Evolutionary conservation across 2,329 filamentous ascomycete species (phyloP), one percentile per base, ranked within the genome.

Genomic region (Pestalotiopsis sp.): DNA sequence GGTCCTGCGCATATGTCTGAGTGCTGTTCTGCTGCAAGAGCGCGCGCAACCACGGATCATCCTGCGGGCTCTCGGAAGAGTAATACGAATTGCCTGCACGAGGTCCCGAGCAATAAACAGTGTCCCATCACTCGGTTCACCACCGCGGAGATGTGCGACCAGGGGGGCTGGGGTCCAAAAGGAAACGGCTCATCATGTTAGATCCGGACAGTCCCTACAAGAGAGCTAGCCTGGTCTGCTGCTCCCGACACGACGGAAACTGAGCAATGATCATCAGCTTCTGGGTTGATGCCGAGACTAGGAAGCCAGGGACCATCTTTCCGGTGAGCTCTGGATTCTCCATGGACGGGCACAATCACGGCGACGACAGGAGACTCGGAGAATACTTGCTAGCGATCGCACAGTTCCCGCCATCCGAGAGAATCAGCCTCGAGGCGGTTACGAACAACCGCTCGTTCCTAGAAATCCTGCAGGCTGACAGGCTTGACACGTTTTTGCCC

Each of bases 61-160:
- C 4, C 45, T 52, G 45, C 45, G 45, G 45, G 45, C 45, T n/a
- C 4, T n/a, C 45, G 45, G 45, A 17, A 52, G 17, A 52, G 14
- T 45, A 52, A 52, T 52, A 52, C 45, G 45, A 52, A 52, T 52
- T 3, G 45, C 45, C 13, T 17, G 45, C 45, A 52, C 6, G 45
- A 52, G 17, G 45, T n/a, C 45, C n/a, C 45, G 45, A n/a, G 17
- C 45, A 52, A 52, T 52, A 52, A 52, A 52, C 45, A 20, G 7
- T 17, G n/a, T 52, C n/a, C 45, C 17, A 52, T 17, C 45, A n/a
- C 7, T n/a, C 45, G 45, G 45, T n/a, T 39, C 31, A 39, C 25
- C 59, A 61, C 31, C 59, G n/a, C 59, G 27, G 27, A 49, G 39
- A 67, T 64, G 36, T 31, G 23, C 56, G 13, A 65, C 58, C 61